Evolutionary conservation across 352 stramenopile species (phyloP).

Genomic region (Phytophthora capsici): DNA sequence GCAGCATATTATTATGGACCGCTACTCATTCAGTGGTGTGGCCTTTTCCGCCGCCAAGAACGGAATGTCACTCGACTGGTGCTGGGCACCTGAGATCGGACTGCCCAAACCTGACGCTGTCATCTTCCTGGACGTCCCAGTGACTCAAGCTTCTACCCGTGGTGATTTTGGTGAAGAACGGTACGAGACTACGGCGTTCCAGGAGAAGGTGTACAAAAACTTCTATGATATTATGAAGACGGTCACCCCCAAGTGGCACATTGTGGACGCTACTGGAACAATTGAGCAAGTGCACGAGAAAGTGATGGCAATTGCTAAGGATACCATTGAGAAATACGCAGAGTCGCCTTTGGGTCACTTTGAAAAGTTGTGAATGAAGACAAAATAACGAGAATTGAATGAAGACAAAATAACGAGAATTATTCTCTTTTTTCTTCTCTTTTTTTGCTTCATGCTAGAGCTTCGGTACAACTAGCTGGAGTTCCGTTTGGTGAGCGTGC

Average conservation of each 20-base stretch:
- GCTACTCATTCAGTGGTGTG: conserved; percentile 98
- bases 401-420: neutral
- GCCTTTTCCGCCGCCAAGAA: conserved; percentile 98
- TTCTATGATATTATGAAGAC: conserved; percentile 73
- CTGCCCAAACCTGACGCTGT: conserved; percentile 97
- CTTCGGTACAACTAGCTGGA: conserved; percentile 31
- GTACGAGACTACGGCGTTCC: conserved; percentile 92
- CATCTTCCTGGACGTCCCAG: conserved; percentile 97
- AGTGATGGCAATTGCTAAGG: conserved; percentile 61
- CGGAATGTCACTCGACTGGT: conserved; percentile 96
- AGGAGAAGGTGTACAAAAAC: conserved; percentile 84
- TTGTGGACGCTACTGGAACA: conserved; percentile 78
- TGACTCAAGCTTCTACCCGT: conserved; percentile 89
- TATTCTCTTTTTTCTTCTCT: conserved; percentile 1
- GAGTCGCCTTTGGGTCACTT: conserved; percentile 49
- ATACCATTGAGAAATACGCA: conserved; percentile 46
- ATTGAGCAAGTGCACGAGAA: conserved; percentile 78
- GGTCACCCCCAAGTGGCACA: conserved; percentile 65
- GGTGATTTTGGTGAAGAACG: conserved; percentile 94
- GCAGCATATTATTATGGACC: conserved; percentile 96
- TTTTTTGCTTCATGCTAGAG: conserved; percentile 28
- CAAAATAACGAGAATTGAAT: neutral
- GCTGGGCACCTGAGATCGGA: conserved; percentile 96
- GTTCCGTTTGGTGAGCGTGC: conserved; percentile 20
- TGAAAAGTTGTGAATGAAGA: conserved; percentile 36